Evolutionary conservation across 495 filamentous ascomycete species (phyloP), one percentile per base, ranked within the genome.

Genomic region (Platismatia glauca): DNA sequence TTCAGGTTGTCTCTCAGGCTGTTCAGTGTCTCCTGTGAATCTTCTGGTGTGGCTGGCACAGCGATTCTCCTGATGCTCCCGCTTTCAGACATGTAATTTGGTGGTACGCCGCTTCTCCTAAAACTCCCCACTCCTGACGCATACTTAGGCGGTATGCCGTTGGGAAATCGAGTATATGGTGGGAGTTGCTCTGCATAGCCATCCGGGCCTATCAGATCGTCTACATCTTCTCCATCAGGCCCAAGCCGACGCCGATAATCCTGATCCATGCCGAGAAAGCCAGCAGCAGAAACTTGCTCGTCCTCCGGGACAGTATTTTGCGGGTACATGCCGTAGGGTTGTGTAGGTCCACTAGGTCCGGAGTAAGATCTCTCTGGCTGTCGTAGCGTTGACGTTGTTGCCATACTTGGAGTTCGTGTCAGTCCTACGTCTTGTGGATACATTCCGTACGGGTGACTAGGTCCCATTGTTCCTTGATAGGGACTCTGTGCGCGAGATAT

Each of bases 101-200:
- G 38, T 18, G 61, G 31, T 22, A 44, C 18, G 12, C 35, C 43
- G 16, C 48, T 43, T 50, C 55, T 57, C 44, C 55, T 50, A 18
- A 58, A 12, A 58, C 55, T 52, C 9, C 55, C 61, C 43, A 33
- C n/a, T 29, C 61, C 55, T n/a, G 55, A 58, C 24, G 38, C 52
- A 15, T 63, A 46, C 53, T 68, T 68, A 18, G 68, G 68, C 39
- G 68, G 63, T 31, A 68, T 55, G 31, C 81, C 85, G 55, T 87
- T 83, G 2, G 89, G 86, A 71, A 89, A 92, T 64, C 87, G 81
- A 16, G 90, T 87, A 74, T 97, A 97, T 16, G 92, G 92, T 22
- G 92, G 92, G 38, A 96, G 76, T 66, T 91, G 89, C 70, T 97
- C 92, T 4, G 89, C 87, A 72, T 96, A 91, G 1, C 91, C 92